Conservation (phyloP, 768 basidiomycete species). For the Rhizopogon roseolus region DNA sequence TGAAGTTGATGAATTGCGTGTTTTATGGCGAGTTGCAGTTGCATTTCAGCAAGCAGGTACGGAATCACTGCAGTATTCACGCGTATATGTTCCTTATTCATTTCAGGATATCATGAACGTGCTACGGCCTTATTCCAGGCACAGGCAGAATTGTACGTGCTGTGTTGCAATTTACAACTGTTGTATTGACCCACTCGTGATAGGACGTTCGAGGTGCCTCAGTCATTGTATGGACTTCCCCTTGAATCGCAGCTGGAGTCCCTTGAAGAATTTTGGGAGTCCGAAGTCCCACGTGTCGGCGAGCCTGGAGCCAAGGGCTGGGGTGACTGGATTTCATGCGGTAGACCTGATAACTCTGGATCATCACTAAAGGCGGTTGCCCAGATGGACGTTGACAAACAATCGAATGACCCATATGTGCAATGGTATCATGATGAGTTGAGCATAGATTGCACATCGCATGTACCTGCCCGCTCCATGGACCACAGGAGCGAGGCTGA, state of each 20-base stretch:
- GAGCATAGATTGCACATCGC: constrained; percentile 36
- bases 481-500: constrained; percentile 49
- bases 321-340: constrained; percentile 52
- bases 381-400: constrained; percentile 14
- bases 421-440: constrained; percentile 62
- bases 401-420: constrained; percentile 56
- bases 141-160: constrained; percentile 72
- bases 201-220: constrained; percentile 59
- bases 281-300: constrained; percentile 71
- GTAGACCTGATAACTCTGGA: constrained; percentile 28
- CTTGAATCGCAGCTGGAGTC: constrained; percentile 47
- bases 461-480: constrained; percentile 50
- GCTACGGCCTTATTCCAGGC: constrained; percentile 79
- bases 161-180: not conserved
- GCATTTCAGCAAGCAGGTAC: constrained; percentile 64
- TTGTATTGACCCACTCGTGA: constrained; percentile 4
- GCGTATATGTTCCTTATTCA: constrained; percentile 1
- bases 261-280: constrained; percentile 83
- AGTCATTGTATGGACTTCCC: constrained; percentile 35
- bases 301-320: constrained; percentile 66
- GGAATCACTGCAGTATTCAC: constrained; percentile 9
- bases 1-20: constrained; percentile 51
- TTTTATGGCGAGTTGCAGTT: constrained; percentile 69
- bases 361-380: constrained; percentile 2
- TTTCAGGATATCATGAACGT: constrained; percentile 65